Evolutionary conservation across 2,329 filamentous ascomycete genomes (phyloP).

Genomic region (Phialocephala subalpina): DNA sequence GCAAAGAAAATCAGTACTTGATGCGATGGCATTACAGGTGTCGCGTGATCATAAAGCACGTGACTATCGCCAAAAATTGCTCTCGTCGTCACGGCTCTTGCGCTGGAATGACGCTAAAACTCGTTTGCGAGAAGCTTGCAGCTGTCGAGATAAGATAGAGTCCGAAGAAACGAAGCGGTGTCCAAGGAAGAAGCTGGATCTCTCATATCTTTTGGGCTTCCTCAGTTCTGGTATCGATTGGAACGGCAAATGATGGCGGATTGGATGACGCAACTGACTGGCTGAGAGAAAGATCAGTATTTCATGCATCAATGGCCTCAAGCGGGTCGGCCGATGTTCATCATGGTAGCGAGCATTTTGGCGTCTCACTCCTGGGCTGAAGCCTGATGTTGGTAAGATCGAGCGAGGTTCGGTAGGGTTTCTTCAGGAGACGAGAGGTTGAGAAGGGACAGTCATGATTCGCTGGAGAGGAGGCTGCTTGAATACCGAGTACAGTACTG

Average conservation of each 20-base stretch:
- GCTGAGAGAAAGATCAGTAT: slow-evolving; percentile 23
- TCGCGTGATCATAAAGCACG: not conserved
- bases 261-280: slow-evolving; percentile 21
- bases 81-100: not conserved
- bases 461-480: slow-evolving; percentile 6
- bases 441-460: slow-evolving; percentile 10
- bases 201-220: slow-evolving; percentile 11
- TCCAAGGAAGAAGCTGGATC: not conserved
- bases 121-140: not conserved
- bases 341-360: slow-evolving; percentile 6
- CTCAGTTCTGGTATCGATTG: not conserved
- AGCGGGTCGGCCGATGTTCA: slow-evolving; percentile 4
- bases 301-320: slow-evolving; percentile 25
- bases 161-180: not conserved
- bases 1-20: not conserved
- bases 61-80: not conserved
- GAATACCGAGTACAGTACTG: not conserved
- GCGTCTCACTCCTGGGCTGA: slow-evolving; percentile 13
- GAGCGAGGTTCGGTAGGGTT: slow-evolving; percentile 11
- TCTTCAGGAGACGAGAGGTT: slow-evolving; percentile 8
- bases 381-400: no score
- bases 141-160: slow-evolving; percentile 5
- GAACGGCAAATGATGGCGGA: not conserved
- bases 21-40: not conserved
- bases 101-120: not conserved